Percentiles rank a stretch among this genome's conserved stretches.
phyloP scores from a whole-genome alignment of 2,329 filamentous ascomycete genomes.

The Calonectria fujianensis region DNA sequence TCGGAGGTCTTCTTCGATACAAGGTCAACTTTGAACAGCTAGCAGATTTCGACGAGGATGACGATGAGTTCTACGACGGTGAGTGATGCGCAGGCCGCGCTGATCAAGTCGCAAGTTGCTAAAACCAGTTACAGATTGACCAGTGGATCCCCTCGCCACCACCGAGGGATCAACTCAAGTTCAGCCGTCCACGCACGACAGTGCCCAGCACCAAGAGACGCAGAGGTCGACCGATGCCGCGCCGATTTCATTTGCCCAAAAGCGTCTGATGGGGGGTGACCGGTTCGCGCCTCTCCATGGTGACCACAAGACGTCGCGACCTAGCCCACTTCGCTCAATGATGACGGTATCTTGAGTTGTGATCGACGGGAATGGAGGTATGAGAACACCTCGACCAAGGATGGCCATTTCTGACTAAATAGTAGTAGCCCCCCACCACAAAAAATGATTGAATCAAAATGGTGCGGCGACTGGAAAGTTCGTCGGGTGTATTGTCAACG shows the following conservation, averaged over 20 bases:
- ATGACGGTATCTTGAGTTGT: constrained; percentile 77
- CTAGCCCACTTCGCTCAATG: constrained; percentile 81
- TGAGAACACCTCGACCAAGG: constrained; percentile 44
- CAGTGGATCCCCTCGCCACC: constrained; percentile 88
- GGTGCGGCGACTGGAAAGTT: constrained; percentile 52
- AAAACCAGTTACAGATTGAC: constrained; percentile 80
- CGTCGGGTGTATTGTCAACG: constrained; percentile 44
- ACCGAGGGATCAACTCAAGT: constrained; percentile 89
- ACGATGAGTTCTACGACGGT: constrained; percentile 94
- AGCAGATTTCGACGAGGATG: constrained; percentile 92
- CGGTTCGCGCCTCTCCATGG: constrained; percentile 65
- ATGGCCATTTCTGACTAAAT: constrained; percentile 47
- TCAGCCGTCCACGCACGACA: constrained; percentile 67
- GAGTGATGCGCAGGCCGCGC: constrained; percentile 44
- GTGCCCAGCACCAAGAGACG: constrained; percentile 64
- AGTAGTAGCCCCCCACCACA: constrained; percentile 53
- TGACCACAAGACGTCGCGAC: constrained; percentile 73
- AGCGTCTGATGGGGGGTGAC: constrained; percentile 69
- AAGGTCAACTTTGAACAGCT: constrained; percentile 99
- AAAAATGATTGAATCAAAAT: constrained; percentile 52
- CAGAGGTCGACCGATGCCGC: constrained; percentile 66
- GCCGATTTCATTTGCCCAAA: constrained; percentile 67
- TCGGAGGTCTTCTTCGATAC: constrained; percentile 97
- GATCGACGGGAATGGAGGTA: constrained; percentile 58
- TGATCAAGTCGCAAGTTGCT: constrained; percentile 25